A percentile compares a stretch with the other conserved stretches of the same genome.
phyloP scores from a whole-genome alignment of 768 basidiomycete species.

The Mycena indigotica region DNA sequence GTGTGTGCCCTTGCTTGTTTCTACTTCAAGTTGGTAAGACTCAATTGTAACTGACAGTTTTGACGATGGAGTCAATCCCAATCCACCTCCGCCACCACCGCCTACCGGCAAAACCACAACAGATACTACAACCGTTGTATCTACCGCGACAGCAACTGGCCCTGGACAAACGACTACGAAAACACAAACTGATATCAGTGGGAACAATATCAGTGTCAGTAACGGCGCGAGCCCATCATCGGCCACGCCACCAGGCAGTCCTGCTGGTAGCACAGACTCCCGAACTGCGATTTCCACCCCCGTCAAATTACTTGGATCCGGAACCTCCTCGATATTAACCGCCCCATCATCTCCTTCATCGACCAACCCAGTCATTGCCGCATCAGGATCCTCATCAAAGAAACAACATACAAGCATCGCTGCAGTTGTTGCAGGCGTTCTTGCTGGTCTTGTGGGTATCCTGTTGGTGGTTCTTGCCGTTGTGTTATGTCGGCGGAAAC shows the following conservation, averaged over 20 bases:
- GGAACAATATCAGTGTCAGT: background rate
- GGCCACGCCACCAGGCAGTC: too few species aligned
- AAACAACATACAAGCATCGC: background rate
- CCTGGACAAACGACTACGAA: too few species aligned
- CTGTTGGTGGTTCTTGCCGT: background rate
- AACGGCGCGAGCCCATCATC: background rate
- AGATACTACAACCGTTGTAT: too few species aligned
- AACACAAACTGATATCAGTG: too few species aligned
- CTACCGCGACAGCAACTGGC: too few species aligned
- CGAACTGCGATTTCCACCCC: too few species aligned
- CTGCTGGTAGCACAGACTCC: too few species aligned
- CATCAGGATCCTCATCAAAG: background rate
- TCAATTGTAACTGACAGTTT: background rate
- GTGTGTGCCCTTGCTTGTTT: slow-evolving; percentile 1
- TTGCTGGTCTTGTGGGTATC: background rate
- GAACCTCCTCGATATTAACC: background rate
- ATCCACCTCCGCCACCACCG: too few species aligned
- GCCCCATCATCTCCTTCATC: background rate
- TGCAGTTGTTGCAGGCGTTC: background rate
- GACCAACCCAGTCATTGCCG: background rate
- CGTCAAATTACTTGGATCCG: too few species aligned
- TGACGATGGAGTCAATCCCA: background rate
- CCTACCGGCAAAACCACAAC: too few species aligned
- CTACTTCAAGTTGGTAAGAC: background rate
- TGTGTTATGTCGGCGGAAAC: background rate